phyloP scores from a whole-genome alignment of 495 filamentous ascomycete species.

The Penicillium alfredii region DNA sequence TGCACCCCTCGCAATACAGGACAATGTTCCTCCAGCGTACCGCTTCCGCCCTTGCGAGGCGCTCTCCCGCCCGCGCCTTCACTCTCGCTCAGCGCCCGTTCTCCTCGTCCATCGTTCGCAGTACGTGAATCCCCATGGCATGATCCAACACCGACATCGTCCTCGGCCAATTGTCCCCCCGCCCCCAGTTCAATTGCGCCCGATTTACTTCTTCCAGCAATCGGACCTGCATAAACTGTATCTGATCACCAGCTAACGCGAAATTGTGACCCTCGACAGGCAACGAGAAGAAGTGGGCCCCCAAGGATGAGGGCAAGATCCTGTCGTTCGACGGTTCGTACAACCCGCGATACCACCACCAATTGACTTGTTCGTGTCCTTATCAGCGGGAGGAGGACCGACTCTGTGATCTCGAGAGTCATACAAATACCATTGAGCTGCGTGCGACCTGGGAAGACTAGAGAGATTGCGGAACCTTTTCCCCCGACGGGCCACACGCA shows the following conservation, averaged over 20 bases:
- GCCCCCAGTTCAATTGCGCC: constrained; percentile 20
- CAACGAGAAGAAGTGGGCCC: constrained; percentile 33
- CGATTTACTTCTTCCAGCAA: neutral
- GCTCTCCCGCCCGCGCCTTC: constrained; percentile 56
- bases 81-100: constrained; percentile 40
- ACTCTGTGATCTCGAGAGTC: constrained; percentile 1
- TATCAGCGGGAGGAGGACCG: too few species aligned
- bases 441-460: neutral
- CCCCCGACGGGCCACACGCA: neutral
- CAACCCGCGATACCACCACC: constrained; percentile 4
- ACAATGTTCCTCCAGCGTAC: constrained; percentile 83
- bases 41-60: constrained; percentile 64
- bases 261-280: constrained; percentile 18
- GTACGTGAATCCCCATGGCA: constrained; percentile 37
- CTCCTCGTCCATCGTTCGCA: constrained; percentile 43
- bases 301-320: constrained; percentile 39
- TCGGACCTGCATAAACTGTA: neutral
- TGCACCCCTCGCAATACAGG: constrained; percentile 20
- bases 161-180: constrained; percentile 10
- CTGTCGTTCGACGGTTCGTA: constrained; percentile 42
- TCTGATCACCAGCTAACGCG: constrained; percentile 24
- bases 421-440: neutral
- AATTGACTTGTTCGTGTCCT: constrained; percentile 8
- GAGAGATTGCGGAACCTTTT: neutral
- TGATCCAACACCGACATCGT: constrained; percentile 23